Conservation (phyloP, 306 rosid genomes). For the Echinosophora koreensis region DNA sequence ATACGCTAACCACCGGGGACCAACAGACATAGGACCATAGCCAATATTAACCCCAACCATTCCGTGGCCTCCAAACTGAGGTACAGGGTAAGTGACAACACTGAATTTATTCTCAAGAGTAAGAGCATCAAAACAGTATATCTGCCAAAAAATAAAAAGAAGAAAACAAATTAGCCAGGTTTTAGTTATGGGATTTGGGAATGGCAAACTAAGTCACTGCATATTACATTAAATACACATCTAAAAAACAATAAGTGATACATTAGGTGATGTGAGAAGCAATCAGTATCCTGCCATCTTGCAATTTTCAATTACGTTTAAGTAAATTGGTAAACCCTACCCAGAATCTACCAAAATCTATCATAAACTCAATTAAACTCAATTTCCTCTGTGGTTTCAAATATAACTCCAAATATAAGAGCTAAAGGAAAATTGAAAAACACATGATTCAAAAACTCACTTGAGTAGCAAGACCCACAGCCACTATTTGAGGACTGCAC, state of each 20-base stretch:
- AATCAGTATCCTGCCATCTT: conserved; percentile 35
- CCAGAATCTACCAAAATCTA: conserved; percentile 31
- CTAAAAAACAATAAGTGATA: conserved; percentile 36
- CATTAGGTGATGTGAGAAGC: conserved; percentile 29
- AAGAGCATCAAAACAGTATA: conserved; percentile 95
- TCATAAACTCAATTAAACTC: conserved; percentile 36
- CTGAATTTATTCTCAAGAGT: conserved; percentile 95
- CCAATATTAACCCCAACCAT: conserved; percentile 85
- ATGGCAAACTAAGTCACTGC: conserved; percentile 37
- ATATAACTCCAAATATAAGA: conserved; percentile 30
- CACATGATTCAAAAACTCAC: conserved; percentile 63
- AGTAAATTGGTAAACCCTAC: conserved; percentile 42
- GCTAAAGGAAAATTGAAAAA: conserved; percentile 32
- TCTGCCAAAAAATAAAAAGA: conserved; percentile 62
- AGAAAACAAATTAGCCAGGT: conserved; percentile 41
- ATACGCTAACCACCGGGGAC: conserved; percentile 96
- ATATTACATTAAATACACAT: conserved; percentile 23
- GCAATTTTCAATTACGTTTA: conserved; percentile 30
- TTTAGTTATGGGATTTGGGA: conserved; percentile 39
- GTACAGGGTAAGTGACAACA: conserved; percentile 94
- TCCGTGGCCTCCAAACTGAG: conserved; percentile 94
- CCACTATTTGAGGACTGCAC: conserved; percentile 93
- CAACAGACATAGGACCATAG: conserved; percentile 97
- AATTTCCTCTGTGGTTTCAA: conserved; percentile 33
- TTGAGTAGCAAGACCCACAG: conserved; percentile 94